A percentile compares a stretch with the other conserved stretches of the same genome.
Conservation (phyloP, 2,329 filamentous ascomycete genomes). For the Stagonosporopsis cucurbitacearum region DNA sequence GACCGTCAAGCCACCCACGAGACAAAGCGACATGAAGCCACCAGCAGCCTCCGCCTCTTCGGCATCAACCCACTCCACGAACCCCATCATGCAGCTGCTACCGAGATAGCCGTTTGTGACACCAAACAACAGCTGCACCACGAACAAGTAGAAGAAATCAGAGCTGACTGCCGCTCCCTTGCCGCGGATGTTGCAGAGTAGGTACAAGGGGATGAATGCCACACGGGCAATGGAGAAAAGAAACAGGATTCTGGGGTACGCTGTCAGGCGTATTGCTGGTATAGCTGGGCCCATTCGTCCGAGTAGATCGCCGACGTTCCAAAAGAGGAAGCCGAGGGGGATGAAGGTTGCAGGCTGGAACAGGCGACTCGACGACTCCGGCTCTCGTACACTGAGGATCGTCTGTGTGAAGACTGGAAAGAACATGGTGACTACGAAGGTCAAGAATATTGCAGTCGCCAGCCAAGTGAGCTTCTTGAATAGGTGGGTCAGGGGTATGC, state of each 20-base stretch:
- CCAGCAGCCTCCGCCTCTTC: constrained; percentile 87
- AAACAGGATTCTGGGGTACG: constrained; percentile 72
- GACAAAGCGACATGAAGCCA: constrained; percentile 89
- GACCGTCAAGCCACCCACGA: constrained; percentile 81
- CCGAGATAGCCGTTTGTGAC: constrained; percentile 86
- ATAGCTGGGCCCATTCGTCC: constrained; percentile 74
- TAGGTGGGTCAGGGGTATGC: constrained; percentile 68
- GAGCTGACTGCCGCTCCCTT: constrained; percentile 72
- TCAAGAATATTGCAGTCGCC: constrained; percentile 76
- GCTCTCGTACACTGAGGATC: constrained; percentile 52
- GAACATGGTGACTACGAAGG: constrained; percentile 87
- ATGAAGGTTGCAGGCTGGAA: constrained; percentile 82
- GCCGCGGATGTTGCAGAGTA: constrained; percentile 86
- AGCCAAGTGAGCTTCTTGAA: constrained; percentile 81
- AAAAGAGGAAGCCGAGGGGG: constrained; percentile 86
- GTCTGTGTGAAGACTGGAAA: constrained; percentile 86
- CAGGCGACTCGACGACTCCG: constrained; percentile 60
- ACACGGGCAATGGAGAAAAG: constrained; percentile 68
- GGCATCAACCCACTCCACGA: constrained; percentile 78
- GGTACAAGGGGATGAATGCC: constrained; percentile 81
- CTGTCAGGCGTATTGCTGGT: constrained; percentile 62
- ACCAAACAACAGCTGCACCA: constrained; percentile 86
- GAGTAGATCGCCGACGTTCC: constrained; percentile 86
- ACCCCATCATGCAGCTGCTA: constrained; percentile 90
- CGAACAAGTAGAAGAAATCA: constrained; percentile 84